Evolutionary conservation across 495 filamentous ascomycete species (phyloP).

Genomic region (Penicillium flavigenum): DNA sequence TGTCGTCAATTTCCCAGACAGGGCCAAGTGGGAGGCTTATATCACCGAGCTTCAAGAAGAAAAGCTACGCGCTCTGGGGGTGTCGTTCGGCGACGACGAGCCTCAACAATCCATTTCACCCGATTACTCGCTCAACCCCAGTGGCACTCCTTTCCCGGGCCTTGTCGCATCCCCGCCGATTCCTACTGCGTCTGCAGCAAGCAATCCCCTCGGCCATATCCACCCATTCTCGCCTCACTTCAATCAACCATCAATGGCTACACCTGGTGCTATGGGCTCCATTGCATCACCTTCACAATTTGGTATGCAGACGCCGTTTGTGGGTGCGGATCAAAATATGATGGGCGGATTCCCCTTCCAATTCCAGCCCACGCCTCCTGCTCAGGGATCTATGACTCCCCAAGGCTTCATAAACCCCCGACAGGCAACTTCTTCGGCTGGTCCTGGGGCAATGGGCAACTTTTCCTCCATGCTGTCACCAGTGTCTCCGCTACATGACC

Average conservation of each 20-base stretch:
- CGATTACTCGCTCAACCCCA: conserved; percentile 62
- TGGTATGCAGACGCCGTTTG: conserved; percentile 43
- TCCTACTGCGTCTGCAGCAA: conserved; percentile 44
- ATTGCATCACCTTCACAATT: conserved; percentile 58
- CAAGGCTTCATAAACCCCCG: conserved; percentile 46
- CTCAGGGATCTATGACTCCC: conserved; percentile 44
- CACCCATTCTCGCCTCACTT: conserved; percentile 48
- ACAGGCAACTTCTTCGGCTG: conserved; percentile 31
- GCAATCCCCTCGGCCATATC: conserved; percentile 38
- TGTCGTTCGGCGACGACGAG: conserved; percentile 72
- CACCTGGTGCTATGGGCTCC: conserved; percentile 57
- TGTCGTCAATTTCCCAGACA: conserved; percentile 74
- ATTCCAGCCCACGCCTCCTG: conserved; percentile 48
- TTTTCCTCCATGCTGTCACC: conserved; percentile 47
- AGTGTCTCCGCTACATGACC: conserved; percentile 46
- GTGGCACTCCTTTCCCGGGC: conserved; percentile 52
- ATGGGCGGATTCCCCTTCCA: conserved; percentile 41
- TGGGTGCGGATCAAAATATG: conserved; percentile 43
- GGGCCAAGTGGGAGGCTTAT: conserved; percentile 77
- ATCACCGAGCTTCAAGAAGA: conserved; percentile 78
- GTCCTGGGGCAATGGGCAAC: conserved; percentile 37
- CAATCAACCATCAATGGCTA: conserved; percentile 52
- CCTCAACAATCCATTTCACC: conserved; percentile 69
- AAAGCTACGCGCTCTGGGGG: conserved; percentile 86
- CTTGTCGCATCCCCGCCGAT: conserved; percentile 59